Evolutionary conservation across 2,329 filamentous ascomycete species (phyloP), one percentile per base, ranked within the genome.

Genomic region (Arachnopeziza araneosa): DNA sequence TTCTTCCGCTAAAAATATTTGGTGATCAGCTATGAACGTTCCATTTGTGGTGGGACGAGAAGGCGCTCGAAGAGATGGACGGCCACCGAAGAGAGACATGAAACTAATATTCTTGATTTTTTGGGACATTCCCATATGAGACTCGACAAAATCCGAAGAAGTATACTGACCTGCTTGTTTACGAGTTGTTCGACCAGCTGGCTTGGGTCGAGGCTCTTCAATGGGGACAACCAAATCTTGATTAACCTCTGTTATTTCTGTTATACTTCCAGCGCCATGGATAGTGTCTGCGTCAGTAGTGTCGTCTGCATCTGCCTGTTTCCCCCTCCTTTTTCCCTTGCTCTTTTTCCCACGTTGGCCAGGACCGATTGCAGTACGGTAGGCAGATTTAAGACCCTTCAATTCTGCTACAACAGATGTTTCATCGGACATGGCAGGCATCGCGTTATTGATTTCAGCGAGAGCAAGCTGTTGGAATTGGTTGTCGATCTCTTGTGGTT

Each of bases 381-480:
- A 73, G 24, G 70, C 71, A 52, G 70, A 70, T 60, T 73, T 73
- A 24, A 73, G 63, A 49, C 63, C 63, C 58, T 70, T 71, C 32
- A 72, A 54, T 53, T 72, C 66, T 24, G 64, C 63, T 24, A 65
- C 65, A 10, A 69, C 55, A 21, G 60, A 54, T 50, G 61, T 59
- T 10, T 67, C 69, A 50, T 69, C 64, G 22, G 61, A 60, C 44
- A 63, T 63, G 36, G 56, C 51, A 21, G 57, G 52, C 62, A 69
- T 66, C 36, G 55, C n/a, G 58, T 65, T 64, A 53, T 50, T 55
- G 56, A 66, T 57, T 54, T 65, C 63, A 24, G 50, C 50, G 9
- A 68, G 63, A 56, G 68, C 50, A 30, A 58, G 48, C 23, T 55
- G 55, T 22, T 63, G 50, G 10, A 44, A 44, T 44, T 44, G 36